Conservation (phyloP, 2,329 filamentous ascomycete genomes). For the Diplodia scrobiculata region DNA sequence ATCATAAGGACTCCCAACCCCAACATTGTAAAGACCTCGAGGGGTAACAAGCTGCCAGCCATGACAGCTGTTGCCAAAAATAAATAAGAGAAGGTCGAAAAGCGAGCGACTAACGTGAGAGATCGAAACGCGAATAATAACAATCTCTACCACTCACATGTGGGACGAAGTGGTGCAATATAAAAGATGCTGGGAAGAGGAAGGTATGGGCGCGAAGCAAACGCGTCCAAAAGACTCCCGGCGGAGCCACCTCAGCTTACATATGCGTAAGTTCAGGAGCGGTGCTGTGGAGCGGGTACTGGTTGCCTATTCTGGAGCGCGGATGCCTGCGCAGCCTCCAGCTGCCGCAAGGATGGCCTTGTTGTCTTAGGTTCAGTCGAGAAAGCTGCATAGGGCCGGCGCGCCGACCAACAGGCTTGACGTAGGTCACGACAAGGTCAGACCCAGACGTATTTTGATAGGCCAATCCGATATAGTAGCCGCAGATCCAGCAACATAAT, state of each 20-base stretch:
- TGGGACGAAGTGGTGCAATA: background rate
- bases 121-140: background rate
- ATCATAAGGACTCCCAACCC: constrained; percentile 32
- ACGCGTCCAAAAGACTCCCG: background rate
- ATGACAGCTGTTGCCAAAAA: background rate
- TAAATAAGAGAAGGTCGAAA: background rate
- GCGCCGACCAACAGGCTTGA: background rate
- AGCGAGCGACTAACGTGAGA: background rate
- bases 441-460: background rate
- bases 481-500: background rate
- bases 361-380: background rate
- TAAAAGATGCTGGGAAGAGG: background rate
- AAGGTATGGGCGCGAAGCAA: background rate
- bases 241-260: background rate
- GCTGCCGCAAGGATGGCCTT: constrained; percentile 4
- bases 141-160: background rate
- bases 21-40: constrained; percentile 32
- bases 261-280: background rate
- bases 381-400: background rate
- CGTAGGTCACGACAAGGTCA: background rate
- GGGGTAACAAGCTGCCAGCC: background rate
- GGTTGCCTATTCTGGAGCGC: background rate
- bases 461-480: background rate
- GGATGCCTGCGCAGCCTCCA: constrained; percentile 1
- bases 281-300: background rate